These are phyloP conservation scores for Xylaria flabelliformis DNA, from an alignment of 495 filamentous ascomycete genomes.

Conservation along the genomic window DNA sequence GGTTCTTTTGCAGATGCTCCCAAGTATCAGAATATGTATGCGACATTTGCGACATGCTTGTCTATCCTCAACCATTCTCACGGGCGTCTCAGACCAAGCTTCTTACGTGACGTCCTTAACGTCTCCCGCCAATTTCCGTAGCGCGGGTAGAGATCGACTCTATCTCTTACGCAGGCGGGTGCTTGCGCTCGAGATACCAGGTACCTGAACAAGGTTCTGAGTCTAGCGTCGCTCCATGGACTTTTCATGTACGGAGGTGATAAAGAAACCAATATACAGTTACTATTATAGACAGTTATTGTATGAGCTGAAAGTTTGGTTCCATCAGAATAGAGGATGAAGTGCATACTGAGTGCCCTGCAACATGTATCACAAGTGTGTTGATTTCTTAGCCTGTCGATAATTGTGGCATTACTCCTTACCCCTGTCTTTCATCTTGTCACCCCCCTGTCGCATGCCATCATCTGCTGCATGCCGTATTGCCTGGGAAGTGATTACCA, in stretches of 20 bases:
- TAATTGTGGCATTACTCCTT: conserved; percentile 21
- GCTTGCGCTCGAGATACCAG: background rate
- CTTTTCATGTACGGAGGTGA: background rate
- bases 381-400: conserved; percentile 14
- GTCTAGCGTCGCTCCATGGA: background rate
- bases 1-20: conserved; percentile 6
- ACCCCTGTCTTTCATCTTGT: conserved; percentile 20
- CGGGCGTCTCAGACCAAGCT: conserved; percentile 15
- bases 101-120: conserved; percentile 13
- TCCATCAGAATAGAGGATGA: background rate
- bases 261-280: background rate
- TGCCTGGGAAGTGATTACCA: conserved; percentile 19
- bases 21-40: conserved; percentile 9
- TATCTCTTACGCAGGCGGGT: background rate
- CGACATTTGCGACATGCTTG: background rate
- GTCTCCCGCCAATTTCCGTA: conserved; percentile 13
- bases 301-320: conserved; percentile 13
- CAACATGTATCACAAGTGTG: conserved; percentile 16
- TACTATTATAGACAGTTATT: background rate
- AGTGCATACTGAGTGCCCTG: conserved; percentile 8
- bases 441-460: conserved; percentile 22
- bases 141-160: background rate
- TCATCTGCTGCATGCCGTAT: conserved; percentile 19
- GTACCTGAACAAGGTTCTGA: background rate
- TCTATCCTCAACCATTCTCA: conserved; percentile 1